Evolutionary conservation across 805 yeast species (phyloP), one percentile per base, ranked within the genome.

Genomic region (Sugiyamaella chiloensis): DNA sequence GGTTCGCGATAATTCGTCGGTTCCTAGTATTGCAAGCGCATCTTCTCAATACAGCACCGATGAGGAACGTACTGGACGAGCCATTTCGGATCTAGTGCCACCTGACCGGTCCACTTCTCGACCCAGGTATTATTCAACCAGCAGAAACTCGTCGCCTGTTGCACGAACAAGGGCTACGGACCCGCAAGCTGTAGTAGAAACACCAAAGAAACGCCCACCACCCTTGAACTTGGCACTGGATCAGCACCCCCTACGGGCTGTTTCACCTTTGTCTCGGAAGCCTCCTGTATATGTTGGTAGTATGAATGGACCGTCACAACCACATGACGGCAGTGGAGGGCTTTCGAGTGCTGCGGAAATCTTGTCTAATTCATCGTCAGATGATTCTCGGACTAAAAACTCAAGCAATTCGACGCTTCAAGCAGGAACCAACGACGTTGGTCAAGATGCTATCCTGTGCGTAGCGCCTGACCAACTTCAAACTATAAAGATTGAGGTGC

Each of bases 381-480:
- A 34, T 21, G 37, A 34, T 5, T 34, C 37, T 3, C 16, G 37
- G 4, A 34, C 37, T 4, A 34, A 34, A 16, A 34, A 34, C 7
- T 34, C 37, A 3, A 34, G 37, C 20, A 21, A 34, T 3, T 34
- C 37, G 3, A 34, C 37, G 4, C 20, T 34, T 3, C 37, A 34
- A 8, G 21, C 21, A n/a, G 20, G 21, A 5, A n/a, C 34, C 5
- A 9, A 9, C 12, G 12, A 14, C 17, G 5, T 29, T 14, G 6
- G 5, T 4, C 3, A 14, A 6, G 37, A 14, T 5, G 12, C 37
- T 14, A 20, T 24, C 8, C 31, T 40, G 6, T 40, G 42, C 12
- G 30, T 32, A 12, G 32, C 16, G 3, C 66, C 68, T 5, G 54
- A 51, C 12, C 60, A 53, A 24, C 45, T 64, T n/a, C 52, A 53